A percentile compares a stretch with the other conserved stretches of the same genome.
Conservation (phyloP, 768 basidiomycete species). For the Butyriboletus loyo region DNA sequence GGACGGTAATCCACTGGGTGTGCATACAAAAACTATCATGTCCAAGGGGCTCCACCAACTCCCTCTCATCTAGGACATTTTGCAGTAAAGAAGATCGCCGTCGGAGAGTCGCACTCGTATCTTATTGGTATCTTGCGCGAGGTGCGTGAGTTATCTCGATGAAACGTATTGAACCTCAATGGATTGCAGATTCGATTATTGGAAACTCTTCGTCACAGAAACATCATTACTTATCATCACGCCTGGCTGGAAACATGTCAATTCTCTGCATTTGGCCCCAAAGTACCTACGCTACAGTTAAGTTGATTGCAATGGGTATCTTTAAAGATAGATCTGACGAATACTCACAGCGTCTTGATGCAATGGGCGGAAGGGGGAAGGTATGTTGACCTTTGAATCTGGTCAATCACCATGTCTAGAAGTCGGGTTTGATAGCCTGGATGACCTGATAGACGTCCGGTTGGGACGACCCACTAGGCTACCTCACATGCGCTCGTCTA, state of each 20-base stretch:
- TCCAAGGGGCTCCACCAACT: conserved; percentile 1
- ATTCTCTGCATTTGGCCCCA: conserved; percentile 87
- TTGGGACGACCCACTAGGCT: conserved; percentile 53
- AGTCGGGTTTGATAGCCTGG: conserved; percentile 45
- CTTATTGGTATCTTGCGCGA: conserved; percentile 79
- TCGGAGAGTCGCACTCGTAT: conserved; percentile 87
- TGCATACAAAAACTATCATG: conserved; percentile 1
- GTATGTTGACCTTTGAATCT: conserved; percentile 24
- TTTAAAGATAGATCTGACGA: neutral
- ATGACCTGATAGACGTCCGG: conserved; percentile 82
- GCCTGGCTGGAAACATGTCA: conserved; percentile 86
- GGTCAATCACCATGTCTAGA: neutral
- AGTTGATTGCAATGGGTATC: conserved; percentile 23
- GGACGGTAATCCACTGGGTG: conserved; percentile 82
- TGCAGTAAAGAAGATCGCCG: conserved; percentile 95
- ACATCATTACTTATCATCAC: conserved; percentile 95
- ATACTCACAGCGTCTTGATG: conserved; percentile 67
- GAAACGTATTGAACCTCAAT: neutral
- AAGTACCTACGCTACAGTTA: conserved; percentile 84
- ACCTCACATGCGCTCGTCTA: conserved; percentile 41
- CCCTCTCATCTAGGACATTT: conserved; percentile 57
- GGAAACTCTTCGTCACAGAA: conserved; percentile 84
- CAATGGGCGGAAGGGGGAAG: conserved; percentile 91
- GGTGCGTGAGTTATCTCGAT: conserved; percentile 32
- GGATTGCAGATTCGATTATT: conserved; percentile 67